Percentiles rank a stretch among this genome's conserved stretches.
Evolutionary conservation across 257 asterid species (phyloP).

Genomic region (Euphrasia confusa): DNA sequence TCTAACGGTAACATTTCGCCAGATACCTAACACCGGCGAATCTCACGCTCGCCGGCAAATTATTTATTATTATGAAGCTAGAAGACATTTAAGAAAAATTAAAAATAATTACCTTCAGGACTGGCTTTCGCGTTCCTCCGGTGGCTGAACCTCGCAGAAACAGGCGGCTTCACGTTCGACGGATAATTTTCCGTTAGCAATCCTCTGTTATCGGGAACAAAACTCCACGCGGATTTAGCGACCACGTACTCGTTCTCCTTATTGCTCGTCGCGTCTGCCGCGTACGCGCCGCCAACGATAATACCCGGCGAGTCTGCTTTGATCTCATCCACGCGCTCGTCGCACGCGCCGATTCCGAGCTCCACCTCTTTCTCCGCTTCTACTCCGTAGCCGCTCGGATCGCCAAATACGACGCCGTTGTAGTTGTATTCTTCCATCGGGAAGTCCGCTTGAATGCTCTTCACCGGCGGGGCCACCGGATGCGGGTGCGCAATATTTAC

Average conservation of each 20-base stretch:
- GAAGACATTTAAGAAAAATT: neutral
- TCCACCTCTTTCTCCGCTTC: constrained; percentile 26
- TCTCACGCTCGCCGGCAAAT: constrained; percentile 22
- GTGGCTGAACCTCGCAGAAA: constrained; percentile 60
- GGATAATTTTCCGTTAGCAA: constrained; percentile 12
- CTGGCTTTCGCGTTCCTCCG: constrained; percentile 56
- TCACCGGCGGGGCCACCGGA: neutral
- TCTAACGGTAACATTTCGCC: constrained; percentile 46
- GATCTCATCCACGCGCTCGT: constrained; percentile 15
- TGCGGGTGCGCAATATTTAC: constrained; percentile 1
- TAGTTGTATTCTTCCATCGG: constrained; percentile 23
- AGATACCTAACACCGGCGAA: constrained; percentile 25
- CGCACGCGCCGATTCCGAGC: constrained; percentile 17
- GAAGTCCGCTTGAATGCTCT: constrained; percentile 1
- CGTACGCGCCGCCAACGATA: constrained; percentile 4
- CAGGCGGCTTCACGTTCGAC: constrained; percentile 50
- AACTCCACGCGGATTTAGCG: constrained; percentile 29
- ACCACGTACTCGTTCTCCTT: constrained; percentile 36
- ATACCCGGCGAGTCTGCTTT: constrained; percentile 19
- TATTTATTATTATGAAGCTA: no score
- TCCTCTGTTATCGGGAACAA: constrained; percentile 16
- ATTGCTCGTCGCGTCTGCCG: constrained; percentile 30
- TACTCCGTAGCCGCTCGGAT: constrained; percentile 17
- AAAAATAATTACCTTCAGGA: constrained; percentile 58
- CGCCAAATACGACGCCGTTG: constrained; percentile 29